A percentile compares a stretch with the other conserved stretches of the same genome.
These are phyloP conservation scores for Candida andamanensis DNA, from an alignment of 805 yeast genomes.

Conservation along the genomic window DNA sequence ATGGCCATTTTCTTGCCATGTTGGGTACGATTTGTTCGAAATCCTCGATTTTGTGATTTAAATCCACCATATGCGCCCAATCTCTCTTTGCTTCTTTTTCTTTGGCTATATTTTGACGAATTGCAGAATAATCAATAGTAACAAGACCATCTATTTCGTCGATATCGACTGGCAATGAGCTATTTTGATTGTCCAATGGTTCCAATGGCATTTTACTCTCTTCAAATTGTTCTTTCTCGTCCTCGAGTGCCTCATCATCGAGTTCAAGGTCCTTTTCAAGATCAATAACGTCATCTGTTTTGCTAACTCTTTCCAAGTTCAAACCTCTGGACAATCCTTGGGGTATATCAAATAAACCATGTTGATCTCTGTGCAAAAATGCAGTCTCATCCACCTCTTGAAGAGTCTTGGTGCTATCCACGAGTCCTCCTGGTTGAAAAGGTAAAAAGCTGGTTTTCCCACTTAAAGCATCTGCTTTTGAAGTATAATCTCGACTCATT, in stretches of 20 bases:
- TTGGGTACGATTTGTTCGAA: slow-evolving; percentile 86
- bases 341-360: slow-evolving; percentile 76
- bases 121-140: slow-evolving; percentile 27
- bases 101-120: slow-evolving; percentile 18
- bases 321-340: slow-evolving; percentile 80
- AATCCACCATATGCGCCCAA: slow-evolving; percentile 96
- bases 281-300: slow-evolving; percentile 11
- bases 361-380: slow-evolving; percentile 55
- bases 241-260: slow-evolving; percentile 9
- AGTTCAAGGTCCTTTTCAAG: slow-evolving; percentile 8
- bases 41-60: slow-evolving; percentile 76
- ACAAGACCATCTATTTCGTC: slow-evolving; percentile 44
- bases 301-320: slow-evolving; percentile 14
- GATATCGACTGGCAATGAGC: not conserved
- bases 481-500: slow-evolving; percentile 59
- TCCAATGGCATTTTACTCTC: not conserved
- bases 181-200: not conserved
- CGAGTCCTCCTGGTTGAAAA: slow-evolving; percentile 85
- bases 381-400: slow-evolving; percentile 27
- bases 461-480: slow-evolving; percentile 53
- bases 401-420: slow-evolving; percentile 12
- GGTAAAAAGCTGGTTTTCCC: slow-evolving; percentile 80
- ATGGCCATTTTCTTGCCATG: slow-evolving; percentile 93
- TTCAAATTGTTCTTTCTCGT: not conserved
- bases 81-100: slow-evolving; percentile 41